phyloP scores from a whole-genome alignment of 1,284 basidiomycete genomes.

The Athelia psychrophila region DNA sequence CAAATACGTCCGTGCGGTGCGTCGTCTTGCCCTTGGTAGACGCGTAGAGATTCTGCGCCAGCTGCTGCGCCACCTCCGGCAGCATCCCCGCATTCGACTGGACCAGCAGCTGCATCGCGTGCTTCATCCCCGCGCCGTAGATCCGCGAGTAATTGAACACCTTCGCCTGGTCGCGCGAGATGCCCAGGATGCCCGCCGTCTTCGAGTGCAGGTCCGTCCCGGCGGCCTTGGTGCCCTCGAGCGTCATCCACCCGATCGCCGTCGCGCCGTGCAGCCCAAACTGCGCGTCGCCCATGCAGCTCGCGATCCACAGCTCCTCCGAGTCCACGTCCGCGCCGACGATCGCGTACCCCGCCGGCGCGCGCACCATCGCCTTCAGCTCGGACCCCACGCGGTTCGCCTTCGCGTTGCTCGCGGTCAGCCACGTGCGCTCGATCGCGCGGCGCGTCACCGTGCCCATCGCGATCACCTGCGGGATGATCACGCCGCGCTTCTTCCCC shows the following conservation, averaged over 20 bases:
- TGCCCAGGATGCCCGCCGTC: conserved; percentile 92
- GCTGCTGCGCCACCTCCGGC: conserved; percentile 74
- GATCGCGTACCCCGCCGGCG: conserved; percentile 90
- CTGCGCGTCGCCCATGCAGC: conserved; percentile 98
- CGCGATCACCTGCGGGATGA: conserved; percentile 93
- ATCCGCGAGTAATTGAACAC: conserved; percentile 99
- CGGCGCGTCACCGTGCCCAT: conserved; percentile 99
- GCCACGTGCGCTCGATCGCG: conserved; percentile 98
- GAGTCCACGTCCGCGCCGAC: conserved; percentile 99
- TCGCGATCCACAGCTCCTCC: conserved; percentile 99
- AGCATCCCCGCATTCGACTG: conserved; percentile 85
- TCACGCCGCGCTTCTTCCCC: conserved; percentile 77
- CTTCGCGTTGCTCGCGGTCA: conserved; percentile 98
- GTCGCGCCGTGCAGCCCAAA: conserved; percentile 97
- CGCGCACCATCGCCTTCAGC: conserved; percentile 95
- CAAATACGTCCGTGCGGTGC: conserved; percentile 65
- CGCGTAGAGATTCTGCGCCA: conserved; percentile 87
- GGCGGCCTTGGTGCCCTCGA: conserved; percentile 96
- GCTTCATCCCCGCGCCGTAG: conserved; percentile 96
- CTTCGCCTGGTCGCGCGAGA: conserved; percentile 94
- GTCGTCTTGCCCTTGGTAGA: conserved; percentile 94
- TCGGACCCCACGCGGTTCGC: conserved; percentile 96
- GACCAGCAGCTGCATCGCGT: conserved; percentile 86
- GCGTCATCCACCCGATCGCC: conserved; percentile 99
- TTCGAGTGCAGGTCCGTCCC: conserved; percentile 98